These are phyloP conservation scores for Trifolium fragiferum DNA, from an alignment of 306 rosid species.

Conservation along the genomic window DNA sequence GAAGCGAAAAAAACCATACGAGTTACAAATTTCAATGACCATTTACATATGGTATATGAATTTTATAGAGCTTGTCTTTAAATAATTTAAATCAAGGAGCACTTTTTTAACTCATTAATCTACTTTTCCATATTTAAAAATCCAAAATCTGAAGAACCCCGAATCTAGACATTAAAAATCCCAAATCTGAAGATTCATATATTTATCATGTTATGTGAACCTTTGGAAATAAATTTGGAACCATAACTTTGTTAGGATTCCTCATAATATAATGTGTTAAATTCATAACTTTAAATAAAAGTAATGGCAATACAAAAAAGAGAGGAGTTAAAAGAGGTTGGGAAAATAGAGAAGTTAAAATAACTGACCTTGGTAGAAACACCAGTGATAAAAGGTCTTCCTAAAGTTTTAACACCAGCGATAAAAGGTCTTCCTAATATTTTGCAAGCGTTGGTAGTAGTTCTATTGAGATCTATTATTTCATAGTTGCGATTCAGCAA, in stretches of 20 bases:
- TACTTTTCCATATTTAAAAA: background rate
- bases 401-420: too few relatives aligned
- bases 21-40: background rate
- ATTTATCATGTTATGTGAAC: too few relatives aligned
- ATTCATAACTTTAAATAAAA: background rate
- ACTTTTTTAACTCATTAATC: too few relatives aligned
- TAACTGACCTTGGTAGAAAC: too few relatives aligned
- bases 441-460: too few relatives aligned
- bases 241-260: background rate
- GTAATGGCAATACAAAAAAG: background rate
- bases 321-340: background rate
- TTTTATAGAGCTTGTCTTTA: background rate
- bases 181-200: background rate
- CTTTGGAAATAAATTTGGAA: too few relatives aligned
- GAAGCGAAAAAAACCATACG: too few relatives aligned
- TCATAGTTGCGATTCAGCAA: background rate
- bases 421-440: too few relatives aligned
- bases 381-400: too few relatives aligned
- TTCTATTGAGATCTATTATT: background rate
- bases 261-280: too few relatives aligned
- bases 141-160: background rate
- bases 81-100: background rate
- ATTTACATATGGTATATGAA: too few relatives aligned
- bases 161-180: background rate
- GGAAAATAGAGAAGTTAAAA: too few relatives aligned